Evolutionary conservation across 2,329 filamentous ascomycete species (phyloP), one percentile per base, ranked within the genome.

Genomic region (Fusarium veterinarium): DNA sequence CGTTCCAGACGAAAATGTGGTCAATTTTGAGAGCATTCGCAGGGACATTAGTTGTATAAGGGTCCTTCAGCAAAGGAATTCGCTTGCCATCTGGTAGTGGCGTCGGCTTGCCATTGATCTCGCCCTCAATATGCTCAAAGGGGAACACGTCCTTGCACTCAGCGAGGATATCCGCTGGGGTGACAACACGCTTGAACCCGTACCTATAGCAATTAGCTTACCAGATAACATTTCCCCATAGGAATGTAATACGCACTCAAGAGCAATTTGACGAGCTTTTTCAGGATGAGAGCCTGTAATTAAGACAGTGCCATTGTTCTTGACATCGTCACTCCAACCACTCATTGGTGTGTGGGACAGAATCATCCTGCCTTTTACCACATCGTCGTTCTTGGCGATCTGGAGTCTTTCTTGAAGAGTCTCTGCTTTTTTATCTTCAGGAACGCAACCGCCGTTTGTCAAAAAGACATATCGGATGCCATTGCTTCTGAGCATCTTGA

Each of bases 1-100:
- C 96, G 80, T 97, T 97, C 87, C 95, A 98, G 11, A 98, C 92
- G 77, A 98, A 92, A 33, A 98, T 90, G 33, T 95, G 95, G 78
- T 97, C 94, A 75, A 99, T 92, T 76, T 94, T 95, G 52, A 95
- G 86, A 14, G 86, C 82, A 14, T 84, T 78, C 1, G 60, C 78
- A 58, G 68, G 83, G 70, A 82, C 84, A 78, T 74, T 76, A 44
- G 80, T 79, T 12, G 57, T 66, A 64, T 81, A 80, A 10, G 81
- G 76, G 14, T 83, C 80, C 12, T 64, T 68, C 16, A 81, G 71
- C 13, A 76, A 74, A 6, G 77, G 72, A 1, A 81, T 77, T 41
- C 76, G 75, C 68, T 82, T 82, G 41, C 79, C 80, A 33, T 80
- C 78, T 2, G 81, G 81, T 5, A 83, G 69, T 10, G 75, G 74